Evolutionary conservation across 805 yeast species (phyloP), one percentile per base, ranked within the genome.

Genomic region (Ogataea henricii): DNA sequence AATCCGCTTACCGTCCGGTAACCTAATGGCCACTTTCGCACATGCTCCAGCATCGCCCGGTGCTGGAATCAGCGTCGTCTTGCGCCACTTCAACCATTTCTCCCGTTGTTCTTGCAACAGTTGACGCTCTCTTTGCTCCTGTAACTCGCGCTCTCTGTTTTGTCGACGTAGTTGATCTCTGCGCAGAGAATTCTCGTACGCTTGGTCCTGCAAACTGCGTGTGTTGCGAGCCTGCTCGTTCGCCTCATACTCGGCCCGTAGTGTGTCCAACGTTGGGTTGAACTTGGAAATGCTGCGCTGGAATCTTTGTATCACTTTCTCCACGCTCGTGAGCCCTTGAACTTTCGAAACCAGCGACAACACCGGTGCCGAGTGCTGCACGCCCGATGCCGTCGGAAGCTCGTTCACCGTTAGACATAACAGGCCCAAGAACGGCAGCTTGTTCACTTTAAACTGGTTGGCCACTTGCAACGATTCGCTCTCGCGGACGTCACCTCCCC

Each of bases 401-500:
- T 61, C 74, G 13, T 73, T 71, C 42, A 82, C 77, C 14, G 89
- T 86, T 46, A 89, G 72, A 40, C 89, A 84, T 9, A 94, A 64
- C 10, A 91, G 68, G 0, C 92, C 96, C 27, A 88, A 64, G 60
- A 87, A 86, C n/a, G 99, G 99, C 59, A 84, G 83, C 54, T 79
- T 77, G 17, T 89, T 77, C 34, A 85, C 84, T 48, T 79, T 78
- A 50, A 91, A 76, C 32, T 85, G 81, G 59, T 86, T 83, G 0
- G 96, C 86, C 13, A 89, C 83, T 57, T 89, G 96, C 60, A 80
- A 83, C 1, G 92, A 88, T 64, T 92, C 98, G 17, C 90, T 81
- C 47, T 82, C 82, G n/a, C 78, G 76, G 20, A 86, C 79, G 60
- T 88, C 85, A 7, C 97, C 96, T 35, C 91, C 96, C 98, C 98